Evolutionary conservation across 768 basidiomycete genomes (phyloP).

Genomic region (Pleurotus cornucopiae): DNA sequence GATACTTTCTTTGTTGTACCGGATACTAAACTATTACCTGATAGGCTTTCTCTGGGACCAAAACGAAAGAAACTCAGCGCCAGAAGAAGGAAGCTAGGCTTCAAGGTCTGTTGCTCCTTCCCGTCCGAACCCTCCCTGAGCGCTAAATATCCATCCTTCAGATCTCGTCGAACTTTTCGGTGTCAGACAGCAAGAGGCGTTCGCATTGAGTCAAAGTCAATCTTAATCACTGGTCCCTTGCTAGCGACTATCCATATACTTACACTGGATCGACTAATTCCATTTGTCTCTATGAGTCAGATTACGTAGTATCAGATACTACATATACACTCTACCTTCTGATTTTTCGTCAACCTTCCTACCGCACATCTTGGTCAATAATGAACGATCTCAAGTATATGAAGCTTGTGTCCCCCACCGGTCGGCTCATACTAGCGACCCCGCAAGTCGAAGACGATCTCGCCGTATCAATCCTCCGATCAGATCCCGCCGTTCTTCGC

Average conservation of each 20-base stretch:
- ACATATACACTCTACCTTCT: too few relatives aligned
- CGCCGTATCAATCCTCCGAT: constrained; percentile 27
- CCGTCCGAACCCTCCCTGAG: neutral
- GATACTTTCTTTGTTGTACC: neutral
- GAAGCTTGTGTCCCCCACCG: constrained; percentile 22
- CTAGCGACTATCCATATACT: too few relatives aligned
- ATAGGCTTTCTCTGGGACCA: constrained; percentile 84
- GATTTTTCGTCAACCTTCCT: too few relatives aligned
- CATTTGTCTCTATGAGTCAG: neutral
- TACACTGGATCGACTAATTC: neutral
- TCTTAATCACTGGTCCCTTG: too few relatives aligned
- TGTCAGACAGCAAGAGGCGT: constrained; percentile 25
- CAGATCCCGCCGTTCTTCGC: constrained; percentile 31
- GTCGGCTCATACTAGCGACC: constrained; percentile 28
- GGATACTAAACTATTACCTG: neutral
- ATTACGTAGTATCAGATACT: too few relatives aligned
- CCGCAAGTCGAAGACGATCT: constrained; percentile 32
- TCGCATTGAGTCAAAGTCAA: neutral
- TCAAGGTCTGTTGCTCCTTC: constrained; percentile 50
- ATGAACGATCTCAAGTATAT: too few relatives aligned
- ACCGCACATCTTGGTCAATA: too few relatives aligned
- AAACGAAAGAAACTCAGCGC: constrained; percentile 66
- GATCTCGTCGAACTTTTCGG: constrained; percentile 62
- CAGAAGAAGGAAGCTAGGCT: constrained; percentile 78
- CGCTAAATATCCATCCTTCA: constrained; percentile 18